Conservation (phyloP, 2,329 filamentous ascomycete genomes). For the Ilyonectria robusta region DNA sequence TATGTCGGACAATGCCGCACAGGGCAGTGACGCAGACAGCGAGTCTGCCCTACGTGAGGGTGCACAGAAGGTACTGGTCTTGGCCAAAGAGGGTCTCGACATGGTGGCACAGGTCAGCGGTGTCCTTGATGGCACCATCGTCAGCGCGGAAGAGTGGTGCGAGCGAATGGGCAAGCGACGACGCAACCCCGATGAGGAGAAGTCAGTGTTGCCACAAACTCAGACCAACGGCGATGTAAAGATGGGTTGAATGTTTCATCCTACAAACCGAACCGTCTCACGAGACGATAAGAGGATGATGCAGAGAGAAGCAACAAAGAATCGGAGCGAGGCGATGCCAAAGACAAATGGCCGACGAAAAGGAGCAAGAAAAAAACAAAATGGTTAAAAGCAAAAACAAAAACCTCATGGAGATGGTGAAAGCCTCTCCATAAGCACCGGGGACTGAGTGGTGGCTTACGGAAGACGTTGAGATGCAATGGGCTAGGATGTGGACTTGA, state of each 20-base stretch:
- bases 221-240: conserved; percentile 49
- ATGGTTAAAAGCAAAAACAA: conserved; percentile 11
- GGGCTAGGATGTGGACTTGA: conserved; percentile 13
- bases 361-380: neutral
- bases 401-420: neutral
- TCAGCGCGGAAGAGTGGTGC: conserved; percentile 93
- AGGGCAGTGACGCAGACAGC: conserved; percentile 51
- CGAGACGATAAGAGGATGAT: neutral
- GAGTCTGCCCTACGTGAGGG: conserved; percentile 62
- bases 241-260: conserved; percentile 41
- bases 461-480: conserved; percentile 4
- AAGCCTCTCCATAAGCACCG: neutral
- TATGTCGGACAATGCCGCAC: conserved; percentile 54
- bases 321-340: neutral
- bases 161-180: conserved; percentile 74
- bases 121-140: conserved; percentile 89
- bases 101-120: conserved; percentile 94
- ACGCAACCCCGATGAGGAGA: conserved; percentile 47
- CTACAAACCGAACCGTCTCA: neutral
- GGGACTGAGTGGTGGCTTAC: conserved; percentile 19
- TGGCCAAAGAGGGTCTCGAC: conserved; percentile 91
- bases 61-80: conserved; percentile 84
- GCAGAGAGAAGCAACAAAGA: conserved; percentile 2
- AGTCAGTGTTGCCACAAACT: conserved; percentile 44
- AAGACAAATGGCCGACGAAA: conserved; percentile 2